Conservation (phyloP, 306 rosid genomes). For the Herpetospermum pedunculosum region DNA sequence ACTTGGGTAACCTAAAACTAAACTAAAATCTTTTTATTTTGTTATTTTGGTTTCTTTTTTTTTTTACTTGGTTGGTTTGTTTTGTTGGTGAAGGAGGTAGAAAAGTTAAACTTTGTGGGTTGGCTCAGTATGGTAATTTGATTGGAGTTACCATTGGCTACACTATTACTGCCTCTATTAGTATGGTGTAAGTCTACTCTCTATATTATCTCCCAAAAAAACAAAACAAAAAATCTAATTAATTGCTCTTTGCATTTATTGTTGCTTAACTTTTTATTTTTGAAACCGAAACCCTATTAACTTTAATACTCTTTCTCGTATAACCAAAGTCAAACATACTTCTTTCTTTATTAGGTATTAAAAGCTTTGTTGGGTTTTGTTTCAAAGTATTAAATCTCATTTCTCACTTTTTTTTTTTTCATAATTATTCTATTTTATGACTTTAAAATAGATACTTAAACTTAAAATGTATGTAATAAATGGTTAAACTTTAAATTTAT, state of each 20-base stretch:
- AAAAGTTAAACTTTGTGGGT: conserved; percentile 70
- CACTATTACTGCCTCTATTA: conserved; percentile 90
- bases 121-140: conserved; percentile 82
- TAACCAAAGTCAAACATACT: background rate
- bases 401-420: background rate
- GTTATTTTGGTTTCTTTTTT: background rate
- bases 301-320: too few species aligned
- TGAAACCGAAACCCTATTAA: too few species aligned
- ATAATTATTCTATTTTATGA: background rate
- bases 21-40: background rate
- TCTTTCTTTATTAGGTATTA: background rate
- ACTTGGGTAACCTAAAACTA: conserved; percentile 33
- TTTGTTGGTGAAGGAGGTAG: conserved; percentile 43
- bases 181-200: conserved; percentile 71
- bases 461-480: too few species aligned
- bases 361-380: background rate
- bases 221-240: too few species aligned
- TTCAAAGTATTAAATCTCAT: background rate
- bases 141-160: conserved; percentile 82
- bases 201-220: too few species aligned
- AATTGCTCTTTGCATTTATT: too few species aligned
- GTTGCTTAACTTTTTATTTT: too few species aligned
- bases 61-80: background rate
- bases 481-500: too few species aligned
- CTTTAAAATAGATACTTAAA: too few species aligned